Evolutionary conservation across 768 basidiomycete species (phyloP).

Genomic region (Rhizopogon vulgaris): DNA sequence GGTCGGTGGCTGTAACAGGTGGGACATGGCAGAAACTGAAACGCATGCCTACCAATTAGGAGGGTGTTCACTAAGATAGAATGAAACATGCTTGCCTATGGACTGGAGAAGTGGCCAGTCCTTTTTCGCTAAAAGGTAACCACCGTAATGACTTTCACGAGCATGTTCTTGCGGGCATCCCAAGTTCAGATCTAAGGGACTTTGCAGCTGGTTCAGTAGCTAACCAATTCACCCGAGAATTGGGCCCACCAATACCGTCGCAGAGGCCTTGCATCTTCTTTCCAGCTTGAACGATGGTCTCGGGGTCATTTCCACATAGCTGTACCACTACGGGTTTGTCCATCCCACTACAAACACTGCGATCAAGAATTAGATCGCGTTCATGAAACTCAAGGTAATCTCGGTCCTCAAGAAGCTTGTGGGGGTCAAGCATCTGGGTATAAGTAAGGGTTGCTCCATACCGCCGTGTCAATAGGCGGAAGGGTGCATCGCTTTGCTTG

Average conservation of each 20-base stretch:
- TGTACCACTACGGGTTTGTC: slow-evolving; percentile 59
- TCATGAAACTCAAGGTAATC: slow-evolving; percentile 62
- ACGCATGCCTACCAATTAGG: neutral
- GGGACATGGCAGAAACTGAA: slow-evolving; percentile 59
- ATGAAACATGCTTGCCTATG: slow-evolving; percentile 43
- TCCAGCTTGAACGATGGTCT: slow-evolving; percentile 53
- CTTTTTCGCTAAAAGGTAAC: slow-evolving; percentile 65
- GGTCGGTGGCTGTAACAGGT: slow-evolving; percentile 56
- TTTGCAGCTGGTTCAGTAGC: slow-evolving; percentile 7
- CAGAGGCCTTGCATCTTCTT: slow-evolving; percentile 53
- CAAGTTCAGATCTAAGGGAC: slow-evolving; percentile 61
- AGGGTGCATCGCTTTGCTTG: slow-evolving; percentile 74
- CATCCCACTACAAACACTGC: neutral
- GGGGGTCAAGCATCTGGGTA: slow-evolving; percentile 72
- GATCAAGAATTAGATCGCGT: slow-evolving; percentile 38
- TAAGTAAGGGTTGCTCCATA: slow-evolving; percentile 66
- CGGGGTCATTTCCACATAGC: slow-evolving; percentile 67
- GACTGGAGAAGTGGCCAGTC: slow-evolving; percentile 66
- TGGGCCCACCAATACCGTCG: slow-evolving; percentile 59
- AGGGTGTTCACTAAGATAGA: neutral
- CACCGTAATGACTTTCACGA: slow-evolving; percentile 61
- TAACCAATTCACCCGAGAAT: neutral
- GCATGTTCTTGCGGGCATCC: slow-evolving; percentile 76
- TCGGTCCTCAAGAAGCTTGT: slow-evolving; percentile 53
- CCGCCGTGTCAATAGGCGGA: slow-evolving; percentile 52